Evolutionary conservation across 2,329 filamentous ascomycete species (phyloP), one percentile per base, ranked within the genome.

Genomic region (Apiospora phragmitis): DNA sequence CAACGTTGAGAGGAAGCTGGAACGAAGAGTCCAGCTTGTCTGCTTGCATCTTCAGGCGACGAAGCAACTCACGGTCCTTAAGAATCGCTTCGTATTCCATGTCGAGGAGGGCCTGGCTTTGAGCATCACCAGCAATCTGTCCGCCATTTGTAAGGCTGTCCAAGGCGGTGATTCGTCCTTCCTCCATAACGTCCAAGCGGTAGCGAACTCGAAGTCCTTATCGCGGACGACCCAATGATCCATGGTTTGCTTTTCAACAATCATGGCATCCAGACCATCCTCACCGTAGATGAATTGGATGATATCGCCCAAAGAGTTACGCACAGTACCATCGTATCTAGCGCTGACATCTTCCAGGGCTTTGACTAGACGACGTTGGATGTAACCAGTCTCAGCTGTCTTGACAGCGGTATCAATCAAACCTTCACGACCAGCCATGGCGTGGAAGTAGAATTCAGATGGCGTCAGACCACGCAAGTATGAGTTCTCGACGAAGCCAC

Each of bases 341-440:
- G 95, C 95, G 86, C 95, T 97, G 69, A 98, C 92, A 81, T 99
- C 96, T 87, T 99, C 96, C 3, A 99, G 89, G 14, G 97, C 97
- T 84, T 99, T 99, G 78, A 99, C 96, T 65, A 99, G 89, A 86
- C 97, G 94, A 84, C 96, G 94, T 83, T 99, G 97, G 75, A 99
- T 99, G 81, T 99, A 99, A 84, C 96, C 96, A 71, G 97, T 99
- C 83, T 99, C 97, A 26, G 96, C 96, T 74, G 96, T 99, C 89
- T 99, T 99, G 84, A 99, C 97, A 75, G 96, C 96, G 68, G 96
- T 99, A 88, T 99, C 96, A 77, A 99, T 99, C 70, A 99, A 88
- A 97, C 96, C 96, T 84, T 99, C 96, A 86, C 96, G 91, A 94
- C 96, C 96, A 87, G 96, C 96, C 96, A 99, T 99, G 79, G 96